A percentile compares a stretch with the other conserved stretches of the same genome.
These are phyloP conservation scores for Fusarium xyrophilum DNA, from an alignment of 2,329 filamentous ascomycete species.

Conservation along the genomic window DNA sequence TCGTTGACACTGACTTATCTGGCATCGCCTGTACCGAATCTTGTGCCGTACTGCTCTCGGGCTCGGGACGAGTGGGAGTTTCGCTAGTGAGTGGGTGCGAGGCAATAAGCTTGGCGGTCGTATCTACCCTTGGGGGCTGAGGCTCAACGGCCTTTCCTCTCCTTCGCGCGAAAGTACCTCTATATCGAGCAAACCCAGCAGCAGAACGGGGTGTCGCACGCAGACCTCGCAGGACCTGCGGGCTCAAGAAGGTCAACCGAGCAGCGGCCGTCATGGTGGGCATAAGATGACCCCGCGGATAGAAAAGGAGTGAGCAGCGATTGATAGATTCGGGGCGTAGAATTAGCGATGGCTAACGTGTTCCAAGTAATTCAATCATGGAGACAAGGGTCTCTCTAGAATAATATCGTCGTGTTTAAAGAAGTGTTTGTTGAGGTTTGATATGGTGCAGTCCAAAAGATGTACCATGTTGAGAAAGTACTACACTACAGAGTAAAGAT, in stretches of 20 bases:
- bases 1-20: slow-evolving; percentile 7
- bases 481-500: neutral
- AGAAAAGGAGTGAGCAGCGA: slow-evolving; percentile 1
- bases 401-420: neutral
- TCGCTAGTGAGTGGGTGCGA: slow-evolving; percentile 24
- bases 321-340: neutral
- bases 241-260: slow-evolving; percentile 72
- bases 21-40: slow-evolving; percentile 6
- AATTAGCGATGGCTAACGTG: slow-evolving; percentile 19
- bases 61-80: slow-evolving; percentile 14
- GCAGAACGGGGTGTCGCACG: slow-evolving; percentile 48
- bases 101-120: slow-evolving; percentile 26
- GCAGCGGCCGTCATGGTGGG: slow-evolving; percentile 66
- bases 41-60: slow-evolving; percentile 1
- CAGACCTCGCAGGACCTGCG: slow-evolving; percentile 66
- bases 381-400: neutral
- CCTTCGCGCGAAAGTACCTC: slow-evolving; percentile 58
- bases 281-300: slow-evolving; percentile 4
- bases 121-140: slow-evolving; percentile 41
- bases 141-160: slow-evolving; percentile 70
- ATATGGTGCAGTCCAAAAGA: neutral
- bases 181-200: slow-evolving; percentile 48
- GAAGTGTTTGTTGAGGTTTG: neutral
- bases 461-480: neutral
- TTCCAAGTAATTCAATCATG: slow-evolving; percentile 28